Evolutionary conservation across 2,329 filamentous ascomycete species (phyloP), one percentile per base, ranked within the genome.

Genomic region (Fusarium graminum): DNA sequence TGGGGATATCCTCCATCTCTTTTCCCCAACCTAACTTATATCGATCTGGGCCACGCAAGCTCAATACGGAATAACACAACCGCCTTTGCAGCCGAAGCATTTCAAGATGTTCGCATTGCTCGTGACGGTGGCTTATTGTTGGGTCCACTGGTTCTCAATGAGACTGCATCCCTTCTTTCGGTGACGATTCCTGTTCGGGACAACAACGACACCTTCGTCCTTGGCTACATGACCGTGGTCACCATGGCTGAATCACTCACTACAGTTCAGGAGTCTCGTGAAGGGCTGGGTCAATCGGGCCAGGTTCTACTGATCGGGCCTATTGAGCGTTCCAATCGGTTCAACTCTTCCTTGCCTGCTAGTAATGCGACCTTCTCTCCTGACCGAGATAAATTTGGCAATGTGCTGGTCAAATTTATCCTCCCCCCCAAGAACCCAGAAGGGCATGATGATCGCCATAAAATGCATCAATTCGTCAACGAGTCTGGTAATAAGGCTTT

Each of bases 151-250:
- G 81, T 86, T 25, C 78, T 95, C 65, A 95, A 96, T 74, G 80
- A 86, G 42, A 87, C 88, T 0, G 91, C 90, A 65, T 91, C 92
- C 22, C 80, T 97, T 12, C 76, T 97, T 13, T 97, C 93, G 4
- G 81, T 97, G 59, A 97, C 93, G 0, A 79, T 94, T 16, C 92
- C 93, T 0, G 87, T 97, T 52, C 85, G 92, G 60, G 88, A 90
- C 74, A 82, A 83, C 3, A 84, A 85, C 3, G 75, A 79, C 40
- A 80, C 80, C 5, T 88, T 90, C 63, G 86, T 94, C 1, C 82
- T 97, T 7, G 94, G 92, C 3, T 97, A 93, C 81, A 86, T 97
- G 80, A 97, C 93, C 2, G 80, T 94, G 3, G 82, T 97, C n/a
- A 85, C 91, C 54, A 86, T 91, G 55, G 90, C 90, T 3, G 79